phyloP scores from a whole-genome alignment of 1,284 basidiomycete genomes.

The Cutaneotrichosporon sp. region DNA sequence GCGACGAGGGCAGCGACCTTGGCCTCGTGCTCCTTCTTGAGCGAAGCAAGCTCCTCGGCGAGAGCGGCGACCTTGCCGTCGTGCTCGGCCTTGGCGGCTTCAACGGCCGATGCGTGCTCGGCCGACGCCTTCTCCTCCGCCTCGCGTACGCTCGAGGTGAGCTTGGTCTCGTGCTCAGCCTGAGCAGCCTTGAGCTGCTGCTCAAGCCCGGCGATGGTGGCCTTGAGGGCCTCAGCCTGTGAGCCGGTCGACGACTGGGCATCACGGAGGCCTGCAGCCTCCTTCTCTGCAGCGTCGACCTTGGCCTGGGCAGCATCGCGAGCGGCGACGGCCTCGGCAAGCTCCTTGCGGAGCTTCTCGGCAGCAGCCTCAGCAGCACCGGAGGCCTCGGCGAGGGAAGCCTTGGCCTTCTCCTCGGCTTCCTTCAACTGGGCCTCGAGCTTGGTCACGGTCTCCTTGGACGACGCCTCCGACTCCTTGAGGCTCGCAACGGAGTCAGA shows the following conservation, averaged over 20 bases:
- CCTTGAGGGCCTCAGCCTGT: conserved; percentile 12
- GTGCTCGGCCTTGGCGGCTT: conserved; percentile 21
- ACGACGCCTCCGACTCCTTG: conserved; percentile 14
- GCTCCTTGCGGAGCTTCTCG: conserved; percentile 10
- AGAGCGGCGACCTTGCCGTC: conserved; percentile 2
- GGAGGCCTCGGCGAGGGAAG: conserved; percentile 9
- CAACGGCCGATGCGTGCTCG: conserved; percentile 18
- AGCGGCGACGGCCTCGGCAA: conserved; percentile 21
- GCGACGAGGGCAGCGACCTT: conserved; percentile 9
- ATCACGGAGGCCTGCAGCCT: not conserved
- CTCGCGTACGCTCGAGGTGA: conserved; percentile 6
- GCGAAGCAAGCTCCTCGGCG: conserved; percentile 7
- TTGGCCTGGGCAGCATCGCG: conserved; percentile 23
- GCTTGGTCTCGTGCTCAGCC: conserved; percentile 14
- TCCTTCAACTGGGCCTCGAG: conserved; percentile 28
- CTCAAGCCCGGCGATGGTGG: conserved; percentile 16
- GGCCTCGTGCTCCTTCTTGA: conserved; percentile 13
- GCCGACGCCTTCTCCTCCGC: conserved; percentile 6
- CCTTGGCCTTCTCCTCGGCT: conserved; percentile 21
- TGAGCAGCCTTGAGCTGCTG: conserved; percentile 18
- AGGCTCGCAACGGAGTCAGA: conserved; percentile 27
- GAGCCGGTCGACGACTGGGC: not conserved
- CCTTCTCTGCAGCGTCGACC: conserved; percentile 19
- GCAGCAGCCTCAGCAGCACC: conserved; percentile 3
- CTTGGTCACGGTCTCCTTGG: conserved; percentile 21